Evolutionary conservation across 352 stramenopile genomes (phyloP).

Genomic region (Globisporangium canariense): DNA sequence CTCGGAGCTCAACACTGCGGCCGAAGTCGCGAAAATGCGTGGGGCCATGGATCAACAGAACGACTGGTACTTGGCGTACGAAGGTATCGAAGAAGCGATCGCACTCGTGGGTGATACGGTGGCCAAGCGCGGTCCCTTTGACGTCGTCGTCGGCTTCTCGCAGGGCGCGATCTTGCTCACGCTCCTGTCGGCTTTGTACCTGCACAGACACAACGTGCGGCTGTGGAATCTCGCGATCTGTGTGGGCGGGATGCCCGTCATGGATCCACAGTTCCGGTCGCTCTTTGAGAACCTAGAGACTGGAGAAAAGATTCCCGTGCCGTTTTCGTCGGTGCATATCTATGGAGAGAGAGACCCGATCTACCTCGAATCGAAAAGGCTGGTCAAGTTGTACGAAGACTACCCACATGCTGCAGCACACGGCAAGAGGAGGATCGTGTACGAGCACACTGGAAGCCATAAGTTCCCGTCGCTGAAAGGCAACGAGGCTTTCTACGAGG

Average conservation of each 20-base stretch:
- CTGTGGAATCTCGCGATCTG: slow-evolving; percentile 42
- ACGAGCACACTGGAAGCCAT: slow-evolving; percentile 47
- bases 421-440: slow-evolving; percentile 21
- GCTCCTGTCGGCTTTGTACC: slow-evolving; percentile 30
- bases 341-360: slow-evolving; percentile 43
- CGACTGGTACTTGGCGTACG: slow-evolving; percentile 18
- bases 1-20: slow-evolving; percentile 10
- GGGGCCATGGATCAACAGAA: neutral
- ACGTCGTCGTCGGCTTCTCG: slow-evolving; percentile 54
- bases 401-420: slow-evolving; percentile 24
- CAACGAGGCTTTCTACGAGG: slow-evolving; percentile 40
- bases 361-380: slow-evolving; percentile 33
- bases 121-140: slow-evolving; percentile 30
- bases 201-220: slow-evolving; percentile 22
- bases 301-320: slow-evolving; percentile 15
- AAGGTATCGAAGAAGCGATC: slow-evolving; percentile 32
- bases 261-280: slow-evolving; percentile 23
- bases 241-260: slow-evolving; percentile 32
- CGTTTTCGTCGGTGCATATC: slow-evolving; percentile 49
- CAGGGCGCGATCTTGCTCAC: slow-evolving; percentile 48
- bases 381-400: slow-evolving; percentile 42
- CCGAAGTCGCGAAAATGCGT: slow-evolving; percentile 16
- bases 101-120: slow-evolving; percentile 37
- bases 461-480: slow-evolving; percentile 60
- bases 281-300: slow-evolving; percentile 26